Base-by-base conservation (phyloP, 1,284 basidiomycete genomes). In the Flammula alnicola region DNA sequence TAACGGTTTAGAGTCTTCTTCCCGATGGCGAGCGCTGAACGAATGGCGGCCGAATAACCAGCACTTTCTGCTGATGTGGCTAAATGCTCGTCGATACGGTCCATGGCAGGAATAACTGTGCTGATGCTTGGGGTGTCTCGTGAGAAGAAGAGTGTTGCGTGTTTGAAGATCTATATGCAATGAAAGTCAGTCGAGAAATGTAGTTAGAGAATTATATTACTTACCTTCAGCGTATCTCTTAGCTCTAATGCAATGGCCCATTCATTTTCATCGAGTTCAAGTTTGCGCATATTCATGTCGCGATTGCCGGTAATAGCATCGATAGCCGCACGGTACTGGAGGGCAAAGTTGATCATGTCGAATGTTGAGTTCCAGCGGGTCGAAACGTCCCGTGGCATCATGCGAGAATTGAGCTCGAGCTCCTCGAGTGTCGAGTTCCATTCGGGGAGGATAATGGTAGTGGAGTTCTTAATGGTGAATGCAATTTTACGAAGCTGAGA, bases 71-170 rank as follows among this genome's bases (percentile, higher is more conserved):
- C 50, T 41, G 10, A 23, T 11, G 17, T 39, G 5, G 49, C 36
- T 3, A 63, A 44, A 4, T 49, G 20, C 1, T 49, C 33, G 23
- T 60, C 49, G 30, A 61, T 60, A 11, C 47, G 27, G 44, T 62
- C 60, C 58, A 62, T 62, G 3, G 56, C 38, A 7, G 58, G 54
- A 10, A 59, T 54, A 16, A 61, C 52, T 26, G 40, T 36, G 10
- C 44, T 40, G 22, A 58, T 46, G 30, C 33, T 54, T 11, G 47
- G 25, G 3, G 47, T 52, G 8, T 51, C 42, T 16, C 27, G 22
- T 5, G 59, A 57, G 29, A 56, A 63, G 27, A 49, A 49, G 5
- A 58, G 31, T 8, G 58, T 62, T 5, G 48, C 48, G 17, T 52
- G 33, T 22, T 62, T 60, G 50, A 56, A 62, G 2, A 62, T 37